Conservation (phyloP, 345 rosid species). For the Rhodomyrtus tomentosa region DNA sequence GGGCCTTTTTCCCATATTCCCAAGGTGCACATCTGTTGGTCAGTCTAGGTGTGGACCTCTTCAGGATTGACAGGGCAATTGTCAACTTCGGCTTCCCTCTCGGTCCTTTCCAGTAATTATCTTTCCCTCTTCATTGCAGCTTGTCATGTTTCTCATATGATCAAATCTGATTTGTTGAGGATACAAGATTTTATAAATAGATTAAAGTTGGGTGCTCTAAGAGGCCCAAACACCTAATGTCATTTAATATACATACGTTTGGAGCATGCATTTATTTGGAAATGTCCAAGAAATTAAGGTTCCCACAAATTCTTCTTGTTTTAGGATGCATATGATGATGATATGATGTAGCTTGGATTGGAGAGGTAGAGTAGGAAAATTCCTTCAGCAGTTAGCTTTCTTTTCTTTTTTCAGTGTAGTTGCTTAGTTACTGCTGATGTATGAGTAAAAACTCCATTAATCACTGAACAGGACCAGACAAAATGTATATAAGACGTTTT, state of each 20-base stretch:
- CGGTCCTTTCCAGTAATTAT: conserved; percentile 87
- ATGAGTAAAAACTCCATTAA: neutral
- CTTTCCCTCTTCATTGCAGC: conserved; percentile 9
- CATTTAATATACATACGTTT: neutral
- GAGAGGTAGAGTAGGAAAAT: neutral
- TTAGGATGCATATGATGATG: neutral
- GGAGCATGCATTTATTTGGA: neutral
- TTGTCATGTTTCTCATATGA: neutral
- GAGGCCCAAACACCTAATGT: neutral
- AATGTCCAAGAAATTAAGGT: neutral
- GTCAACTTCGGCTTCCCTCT: conserved; percentile 81
- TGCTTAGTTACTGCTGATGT: neutral
- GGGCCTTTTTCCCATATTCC: conserved; percentile 76
- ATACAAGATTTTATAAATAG: neutral
- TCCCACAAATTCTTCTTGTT: neutral
- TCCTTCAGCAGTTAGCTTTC: neutral
- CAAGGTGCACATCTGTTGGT: conserved; percentile 66
- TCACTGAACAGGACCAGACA: neutral
- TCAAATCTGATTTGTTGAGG: neutral
- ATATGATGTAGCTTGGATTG: neutral
- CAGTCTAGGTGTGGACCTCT: conserved; percentile 77
- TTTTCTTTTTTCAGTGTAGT: neutral
- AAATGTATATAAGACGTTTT: neutral
- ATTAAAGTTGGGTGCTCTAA: neutral
- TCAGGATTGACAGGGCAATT: conserved; percentile 76